Evolutionary conservation across 2,329 filamentous ascomycete genomes (phyloP).

Genomic region (Ophiocordyceps unilateralis): DNA sequence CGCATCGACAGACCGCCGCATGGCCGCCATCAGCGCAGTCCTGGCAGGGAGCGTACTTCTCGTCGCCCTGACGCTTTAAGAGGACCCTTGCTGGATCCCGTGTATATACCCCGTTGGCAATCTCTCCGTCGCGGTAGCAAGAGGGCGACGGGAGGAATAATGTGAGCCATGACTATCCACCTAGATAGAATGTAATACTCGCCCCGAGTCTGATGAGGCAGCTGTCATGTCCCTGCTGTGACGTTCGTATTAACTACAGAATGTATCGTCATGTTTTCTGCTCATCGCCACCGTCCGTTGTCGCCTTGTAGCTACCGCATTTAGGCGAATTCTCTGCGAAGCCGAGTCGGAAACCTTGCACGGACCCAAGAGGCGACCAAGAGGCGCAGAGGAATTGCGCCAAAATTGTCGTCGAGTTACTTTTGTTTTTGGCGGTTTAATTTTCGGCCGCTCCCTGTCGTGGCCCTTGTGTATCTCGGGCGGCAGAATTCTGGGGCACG

Average conservation of each 20-base stretch:
- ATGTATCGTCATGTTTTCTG: too few relatives aligned
- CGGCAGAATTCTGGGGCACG: slow-evolving; percentile 19
- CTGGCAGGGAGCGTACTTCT: slow-evolving; percentile 4
- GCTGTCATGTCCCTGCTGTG: too few relatives aligned
- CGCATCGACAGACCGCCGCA: slow-evolving; percentile 4
- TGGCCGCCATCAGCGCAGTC: slow-evolving; percentile 4
- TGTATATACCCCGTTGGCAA: background rate
- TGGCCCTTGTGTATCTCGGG: slow-evolving; percentile 22
- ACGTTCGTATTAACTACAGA: too few relatives aligned
- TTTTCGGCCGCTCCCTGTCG: slow-evolving; percentile 4
- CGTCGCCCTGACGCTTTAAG: slow-evolving; percentile 5
- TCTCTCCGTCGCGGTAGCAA: background rate
- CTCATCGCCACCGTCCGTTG: too few relatives aligned
- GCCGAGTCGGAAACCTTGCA: too few relatives aligned
- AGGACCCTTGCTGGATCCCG: background rate
- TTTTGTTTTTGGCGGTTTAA: slow-evolving; percentile 1
- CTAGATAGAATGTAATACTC: too few relatives aligned
- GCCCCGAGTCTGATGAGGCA: too few relatives aligned
- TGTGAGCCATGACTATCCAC: background rate
- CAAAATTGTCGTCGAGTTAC: background rate
- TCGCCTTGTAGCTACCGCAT: too few relatives aligned
- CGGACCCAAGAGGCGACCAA: too few relatives aligned
- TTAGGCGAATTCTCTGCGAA: too few relatives aligned
- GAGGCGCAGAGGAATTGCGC: too few relatives aligned
- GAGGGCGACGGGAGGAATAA: background rate